Percentiles rank a stretch among this genome's conserved stretches.
phyloP scores from a whole-genome alignment of 1,284 basidiomycete genomes.

The Austroboletus niveus region DNA sequence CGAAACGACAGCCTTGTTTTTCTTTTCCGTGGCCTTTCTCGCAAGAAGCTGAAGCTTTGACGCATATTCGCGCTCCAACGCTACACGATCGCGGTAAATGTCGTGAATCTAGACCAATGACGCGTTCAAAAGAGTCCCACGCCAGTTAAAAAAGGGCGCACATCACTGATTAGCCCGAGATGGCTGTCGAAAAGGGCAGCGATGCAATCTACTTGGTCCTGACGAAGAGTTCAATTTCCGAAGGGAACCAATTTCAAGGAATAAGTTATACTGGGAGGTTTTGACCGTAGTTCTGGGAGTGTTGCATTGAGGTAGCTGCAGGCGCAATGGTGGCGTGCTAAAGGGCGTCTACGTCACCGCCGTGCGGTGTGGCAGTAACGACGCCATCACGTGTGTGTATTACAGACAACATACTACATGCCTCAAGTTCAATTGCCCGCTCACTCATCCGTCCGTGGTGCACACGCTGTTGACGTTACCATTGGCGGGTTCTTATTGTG shows the following conservation, averaged over 20 bases:
- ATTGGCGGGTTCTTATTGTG: not conserved
- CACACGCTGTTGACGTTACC: too few relatives aligned
- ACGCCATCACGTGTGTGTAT: too few relatives aligned
- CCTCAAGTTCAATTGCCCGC: too few relatives aligned
- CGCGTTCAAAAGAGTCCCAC: slow-evolving; percentile 3
- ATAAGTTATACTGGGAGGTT: slow-evolving; percentile 44
- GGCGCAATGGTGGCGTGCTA: too few relatives aligned
- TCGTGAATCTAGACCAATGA: slow-evolving; percentile 57
- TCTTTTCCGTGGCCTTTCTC: slow-evolving; percentile 70
- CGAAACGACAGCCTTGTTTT: slow-evolving; percentile 51
- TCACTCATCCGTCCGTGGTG: too few relatives aligned
- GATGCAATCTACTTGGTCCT: slow-evolving; percentile 62
- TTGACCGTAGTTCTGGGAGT: slow-evolving; percentile 43
- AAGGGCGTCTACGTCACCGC: too few relatives aligned
- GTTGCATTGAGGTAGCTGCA: slow-evolving; percentile 17
- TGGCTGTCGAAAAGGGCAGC: slow-evolving; percentile 57
- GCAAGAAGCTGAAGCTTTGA: slow-evolving; percentile 61
- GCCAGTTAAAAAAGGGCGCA: slow-evolving; percentile 28
- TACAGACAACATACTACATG: too few relatives aligned
- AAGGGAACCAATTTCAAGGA: not conserved
- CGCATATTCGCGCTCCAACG: slow-evolving; percentile 75
- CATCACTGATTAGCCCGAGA: slow-evolving; percentile 61
- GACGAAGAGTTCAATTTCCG: slow-evolving; percentile 13
- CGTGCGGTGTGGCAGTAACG: too few relatives aligned
- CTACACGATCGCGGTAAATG: slow-evolving; percentile 61